These are phyloP conservation scores for Cryphonectria radicalis DNA, from an alignment of 2,329 filamentous ascomycete genomes.

Conservation along the genomic window DNA sequence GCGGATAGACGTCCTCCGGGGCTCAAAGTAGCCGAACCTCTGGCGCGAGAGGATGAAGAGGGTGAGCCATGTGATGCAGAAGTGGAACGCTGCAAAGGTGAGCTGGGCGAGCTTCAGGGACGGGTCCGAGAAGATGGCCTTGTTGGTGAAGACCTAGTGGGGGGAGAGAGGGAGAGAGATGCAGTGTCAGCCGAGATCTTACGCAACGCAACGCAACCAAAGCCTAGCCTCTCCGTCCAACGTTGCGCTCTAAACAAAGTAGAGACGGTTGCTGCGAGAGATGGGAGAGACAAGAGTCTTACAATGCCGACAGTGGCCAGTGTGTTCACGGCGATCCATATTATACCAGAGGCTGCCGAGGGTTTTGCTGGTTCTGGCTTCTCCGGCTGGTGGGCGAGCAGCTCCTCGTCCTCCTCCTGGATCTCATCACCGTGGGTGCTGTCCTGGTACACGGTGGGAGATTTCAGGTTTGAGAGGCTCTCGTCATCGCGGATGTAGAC, in stretches of 20 bases:
- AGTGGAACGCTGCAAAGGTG: constrained; percentile 71
- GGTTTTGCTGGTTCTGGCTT: constrained; percentile 41
- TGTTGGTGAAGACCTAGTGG: constrained; percentile 69
- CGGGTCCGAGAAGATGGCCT: constrained; percentile 68
- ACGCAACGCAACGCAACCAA: no score
- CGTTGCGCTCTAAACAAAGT: not conserved
- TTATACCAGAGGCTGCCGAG: constrained; percentile 45
- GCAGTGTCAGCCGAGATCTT: constrained; percentile 14
- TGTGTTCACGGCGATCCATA: constrained; percentile 66
- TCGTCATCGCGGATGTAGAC: constrained; percentile 40
- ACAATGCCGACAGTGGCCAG: constrained; percentile 67
- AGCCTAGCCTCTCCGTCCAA: not conserved
- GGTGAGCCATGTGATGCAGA: constrained; percentile 66
- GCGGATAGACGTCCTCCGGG: constrained; percentile 57
- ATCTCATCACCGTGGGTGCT: constrained; percentile 45
- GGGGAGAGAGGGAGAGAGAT: not conserved
- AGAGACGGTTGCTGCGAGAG: no score
- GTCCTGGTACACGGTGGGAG: constrained; percentile 36
- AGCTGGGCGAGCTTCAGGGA: constrained; percentile 65
- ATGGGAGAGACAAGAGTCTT: constrained; percentile 34
- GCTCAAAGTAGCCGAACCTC: constrained; percentile 61
- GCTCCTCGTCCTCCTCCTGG: constrained; percentile 48
- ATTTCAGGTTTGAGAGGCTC: constrained; percentile 37
- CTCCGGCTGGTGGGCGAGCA: constrained; percentile 42
- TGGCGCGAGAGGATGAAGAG: constrained; percentile 65